Percentiles rank a stretch among this genome's conserved stretches.
Conservation (phyloP, 805 yeast genomes). For the Lachancea lanzarotensis region DNA sequence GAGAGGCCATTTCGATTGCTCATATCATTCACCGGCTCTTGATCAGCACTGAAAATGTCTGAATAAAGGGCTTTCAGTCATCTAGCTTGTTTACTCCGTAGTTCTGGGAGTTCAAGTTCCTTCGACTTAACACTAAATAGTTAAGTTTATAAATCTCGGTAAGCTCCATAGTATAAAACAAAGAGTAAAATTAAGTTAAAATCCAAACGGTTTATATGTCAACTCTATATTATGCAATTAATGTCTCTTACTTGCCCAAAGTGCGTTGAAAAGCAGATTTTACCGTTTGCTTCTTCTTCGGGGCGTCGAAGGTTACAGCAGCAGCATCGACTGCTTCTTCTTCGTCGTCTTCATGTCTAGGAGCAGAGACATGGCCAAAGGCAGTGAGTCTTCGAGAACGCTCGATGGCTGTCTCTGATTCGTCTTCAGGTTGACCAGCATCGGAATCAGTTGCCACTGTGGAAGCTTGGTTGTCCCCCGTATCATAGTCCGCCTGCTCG, state of each 20-base stretch:
- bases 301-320: neutral
- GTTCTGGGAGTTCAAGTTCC: too few relatives aligned
- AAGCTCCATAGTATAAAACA: neutral
- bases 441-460: conserved; percentile 16
- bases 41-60: too few relatives aligned
- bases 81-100: too few relatives aligned
- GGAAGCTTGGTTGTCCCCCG: conserved; percentile 8
- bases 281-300: conserved; percentile 1
- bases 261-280: conserved; percentile 5
- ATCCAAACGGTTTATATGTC: neutral
- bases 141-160: too few relatives aligned
- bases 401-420: conserved; percentile 59
- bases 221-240: neutral
- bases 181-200: neutral
- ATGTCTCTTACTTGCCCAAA: conserved; percentile 5
- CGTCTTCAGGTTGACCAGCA: conserved; percentile 27
- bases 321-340: conserved; percentile 27
- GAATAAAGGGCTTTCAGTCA: too few relatives aligned
- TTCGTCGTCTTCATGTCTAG: conserved; percentile 43
- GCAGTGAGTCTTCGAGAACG: conserved; percentile 56
- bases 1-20: neutral
- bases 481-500: conserved; percentile 17
- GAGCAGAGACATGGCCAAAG: conserved; percentile 38
- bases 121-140: too few relatives aligned
- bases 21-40: neutral